phyloP scores from a whole-genome alignment of 2,329 filamentous ascomycete genomes.

The Colletotrichum sp. region DNA sequence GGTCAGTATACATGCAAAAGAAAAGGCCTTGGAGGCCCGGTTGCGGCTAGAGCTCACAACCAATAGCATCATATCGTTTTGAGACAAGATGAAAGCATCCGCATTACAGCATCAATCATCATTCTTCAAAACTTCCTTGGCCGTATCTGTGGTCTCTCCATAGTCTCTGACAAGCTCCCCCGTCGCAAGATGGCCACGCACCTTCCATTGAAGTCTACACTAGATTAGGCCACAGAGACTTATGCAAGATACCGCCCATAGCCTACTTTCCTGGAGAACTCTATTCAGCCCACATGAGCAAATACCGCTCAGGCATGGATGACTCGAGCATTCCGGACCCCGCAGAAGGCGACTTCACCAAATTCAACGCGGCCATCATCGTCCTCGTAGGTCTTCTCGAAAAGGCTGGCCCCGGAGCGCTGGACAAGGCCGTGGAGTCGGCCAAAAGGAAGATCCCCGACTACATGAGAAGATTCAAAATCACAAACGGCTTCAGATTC shows the following conservation, averaged over 20 bases:
- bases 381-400: not conserved
- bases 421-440: not conserved
- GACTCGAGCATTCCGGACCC: not conserved
- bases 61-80: not conserved
- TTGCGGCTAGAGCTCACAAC: not conserved
- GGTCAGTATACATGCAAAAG: not conserved
- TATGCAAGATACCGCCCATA: not conserved
- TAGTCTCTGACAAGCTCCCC: not conserved
- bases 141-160: not conserved
- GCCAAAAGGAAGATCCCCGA: not conserved
- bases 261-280: not conserved
- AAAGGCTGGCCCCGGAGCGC: not conserved
- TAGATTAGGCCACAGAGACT: not conserved
- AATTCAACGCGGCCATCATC: not conserved
- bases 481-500: slow-evolving; percentile 18
- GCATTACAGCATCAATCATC: not conserved
- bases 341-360: not conserved
- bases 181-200: not conserved
- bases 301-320: not conserved
- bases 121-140: not conserved
- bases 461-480: not conserved
- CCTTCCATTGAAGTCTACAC: not conserved
- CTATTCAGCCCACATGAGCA: not conserved
- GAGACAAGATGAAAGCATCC: not conserved
- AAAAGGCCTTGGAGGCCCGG: too few relatives aligned